A percentile compares a stretch with the other conserved stretches of the same genome.
Conservation (phyloP, 768 basidiomycete genomes). For the Brasilioporus rufonigricans region DNA sequence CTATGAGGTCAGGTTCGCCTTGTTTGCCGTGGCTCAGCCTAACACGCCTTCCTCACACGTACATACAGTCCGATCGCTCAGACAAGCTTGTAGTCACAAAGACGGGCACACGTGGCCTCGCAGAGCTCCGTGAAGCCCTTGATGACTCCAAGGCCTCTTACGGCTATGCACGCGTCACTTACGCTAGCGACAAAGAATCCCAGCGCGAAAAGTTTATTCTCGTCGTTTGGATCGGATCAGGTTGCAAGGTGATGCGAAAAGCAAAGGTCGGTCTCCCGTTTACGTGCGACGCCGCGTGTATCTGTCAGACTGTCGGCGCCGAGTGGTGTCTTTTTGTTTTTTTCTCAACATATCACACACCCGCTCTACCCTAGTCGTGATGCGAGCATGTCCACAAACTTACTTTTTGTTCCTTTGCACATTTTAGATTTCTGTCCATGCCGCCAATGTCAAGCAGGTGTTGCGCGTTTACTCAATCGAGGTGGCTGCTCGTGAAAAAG, state of each 20-base stretch:
- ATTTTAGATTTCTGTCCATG: constrained; percentile 84
- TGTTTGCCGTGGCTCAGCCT: constrained; percentile 5
- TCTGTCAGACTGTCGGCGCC: constrained; percentile 11
- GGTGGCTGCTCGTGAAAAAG: constrained; percentile 77
- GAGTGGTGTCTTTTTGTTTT: constrained; percentile 8
- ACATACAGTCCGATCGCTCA: constrained; percentile 59
- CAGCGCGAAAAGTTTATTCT: constrained; percentile 87
- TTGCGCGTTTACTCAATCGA: constrained; percentile 83
- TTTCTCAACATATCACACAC: constrained; percentile 24
- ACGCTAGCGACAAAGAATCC: constrained; percentile 84
- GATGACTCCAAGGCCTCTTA: constrained; percentile 77
- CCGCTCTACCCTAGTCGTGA: constrained; percentile 23
- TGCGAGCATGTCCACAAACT: constrained; percentile 27
- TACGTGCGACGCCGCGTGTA: constrained; percentile 19
- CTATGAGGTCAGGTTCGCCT: constrained; percentile 59
- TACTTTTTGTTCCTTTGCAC: constrained; percentile 15
- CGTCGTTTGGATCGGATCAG: constrained; percentile 78
- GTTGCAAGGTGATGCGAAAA: constrained; percentile 88
- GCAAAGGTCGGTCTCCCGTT: constrained; percentile 63
- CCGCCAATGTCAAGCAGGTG: constrained; percentile 82
- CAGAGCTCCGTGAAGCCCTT: constrained; percentile 70
- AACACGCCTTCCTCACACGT: constrained; percentile 20
- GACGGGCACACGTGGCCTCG: constrained; percentile 78
- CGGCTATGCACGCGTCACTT: constrained; percentile 81
- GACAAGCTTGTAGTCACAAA: constrained; percentile 77